Base-by-base conservation (phyloP, 2,329 filamentous ascomycete species). In the Shiraia sp. region DNA sequence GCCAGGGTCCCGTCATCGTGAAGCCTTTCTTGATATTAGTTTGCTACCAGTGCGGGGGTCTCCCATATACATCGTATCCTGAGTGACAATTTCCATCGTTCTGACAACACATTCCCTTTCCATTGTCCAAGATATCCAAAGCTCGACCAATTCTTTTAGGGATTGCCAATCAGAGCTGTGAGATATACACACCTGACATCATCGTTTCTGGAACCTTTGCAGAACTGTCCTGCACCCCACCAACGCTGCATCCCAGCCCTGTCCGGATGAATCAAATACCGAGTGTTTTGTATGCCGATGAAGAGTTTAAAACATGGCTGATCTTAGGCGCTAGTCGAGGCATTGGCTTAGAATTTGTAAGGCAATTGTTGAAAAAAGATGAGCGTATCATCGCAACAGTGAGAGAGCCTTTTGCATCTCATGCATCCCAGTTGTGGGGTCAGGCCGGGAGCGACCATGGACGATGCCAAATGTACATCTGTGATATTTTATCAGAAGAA, bases 321-420 rank as follows among this genome's bases (percentile, higher is more conserved):
- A 69, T 76, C 36, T 60, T 76, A 12, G 74, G 74, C 37, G 72
- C 74, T 26, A 74, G 71, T 30, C 66, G 73, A 58, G 74, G 74
- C 32, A 75, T 76, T 53, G 78, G 78, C 13, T 68, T 77, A 27
- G 78, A 80, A 52, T 79, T 79, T 46, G 75, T 77, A 26, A 68
- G 72, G 26, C 77, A 80, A 53, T 61, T 79, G 19, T 59, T 80
- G 10, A 58, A 59, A 8, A 68, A 66, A 32, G 75, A 74, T 24
- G 69, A 79, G 45, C 69, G 71, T 35, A 76, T 80, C 53, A 73
- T 79, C 42, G 78, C 76, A 12, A 79, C 77, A 5, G 75, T 78
- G 12, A 70, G 78, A 25, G 71, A 74, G 47, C 56, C 67, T 17
- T 66, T 59, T 47, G 69, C 70, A 14, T 51, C 56, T 16, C 67